Evolutionary conservation across 2,329 filamentous ascomycete genomes (phyloP), one percentile per base, ranked within the genome.

Genomic region (Rhynchosporium graminicola): DNA sequence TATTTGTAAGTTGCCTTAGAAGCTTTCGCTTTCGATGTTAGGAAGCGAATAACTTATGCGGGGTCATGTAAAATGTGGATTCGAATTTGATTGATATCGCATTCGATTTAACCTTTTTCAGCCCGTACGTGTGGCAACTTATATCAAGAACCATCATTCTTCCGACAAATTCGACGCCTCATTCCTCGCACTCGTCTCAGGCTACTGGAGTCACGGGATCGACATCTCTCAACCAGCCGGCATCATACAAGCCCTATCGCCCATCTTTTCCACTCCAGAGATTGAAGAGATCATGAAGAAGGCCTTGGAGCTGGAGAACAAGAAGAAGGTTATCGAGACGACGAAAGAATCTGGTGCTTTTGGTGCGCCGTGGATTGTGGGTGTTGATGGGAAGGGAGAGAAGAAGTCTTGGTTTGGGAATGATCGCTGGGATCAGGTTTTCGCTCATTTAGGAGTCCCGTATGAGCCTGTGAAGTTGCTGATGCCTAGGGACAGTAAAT

Each of bases 361-460:
- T 65, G 66, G 66, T 2, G 66, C 66, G 26, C 66, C 66, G 15
- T 68, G 66, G 66, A 68, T 68, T 36, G 57, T 67, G 31, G 63
- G 38, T 6, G 60, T 68, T 13, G 61, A 65, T 59, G 42, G 50
- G 7, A 52, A 64, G 15, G 63, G 60, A 5, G 48, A 59, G 57
- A 65, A 56, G 61, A 65, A 48, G 56, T 46, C 42, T n/a, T 68
- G 63, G 63, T 68, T 68, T 63, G 66, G 66, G 26, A 68, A 68
- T 63, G 66, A 68, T 59, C 58, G 66, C 28, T 68, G 66, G 66
- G 66, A 68, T 60, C 66, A 68, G 47, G 61, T 68, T 3, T 67
- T 68, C 57, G 48, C 31, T 33, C 63, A 65, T 62, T 57, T 68
- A 36, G 50, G 57, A 2, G 65, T 68, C 12, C 66, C 66, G 15